Evolutionary conservation across 768 basidiomycete genomes (phyloP).

Genomic region (Pisolithus tinctorius): DNA sequence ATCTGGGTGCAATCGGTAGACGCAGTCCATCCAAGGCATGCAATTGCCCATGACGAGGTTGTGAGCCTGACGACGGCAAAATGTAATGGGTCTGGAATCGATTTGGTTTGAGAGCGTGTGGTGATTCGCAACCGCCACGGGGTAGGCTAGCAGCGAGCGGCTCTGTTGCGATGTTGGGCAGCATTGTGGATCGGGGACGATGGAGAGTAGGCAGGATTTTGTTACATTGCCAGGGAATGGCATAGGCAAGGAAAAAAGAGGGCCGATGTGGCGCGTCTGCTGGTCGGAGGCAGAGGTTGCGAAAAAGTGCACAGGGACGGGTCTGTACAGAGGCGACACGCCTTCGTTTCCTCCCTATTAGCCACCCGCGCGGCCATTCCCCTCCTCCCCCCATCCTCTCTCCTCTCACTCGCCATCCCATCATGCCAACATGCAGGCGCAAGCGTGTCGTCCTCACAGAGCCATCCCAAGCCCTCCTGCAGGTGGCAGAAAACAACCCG

Average conservation of each 20-base stretch:
- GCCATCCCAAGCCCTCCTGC: slow-evolving; percentile 64
- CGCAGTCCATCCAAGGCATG: too few species aligned
- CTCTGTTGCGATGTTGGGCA: neutral
- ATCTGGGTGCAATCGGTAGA: too few species aligned
- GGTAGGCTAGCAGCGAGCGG: neutral
- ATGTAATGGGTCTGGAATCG: too few species aligned
- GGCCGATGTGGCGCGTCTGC: slow-evolving; percentile 13
- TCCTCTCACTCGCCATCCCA: slow-evolving; percentile 36
- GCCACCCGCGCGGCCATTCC: slow-evolving; percentile 51
- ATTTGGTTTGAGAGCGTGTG: too few species aligned
- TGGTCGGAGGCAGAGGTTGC: slow-evolving; percentile 18
- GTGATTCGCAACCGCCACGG: too few species aligned
- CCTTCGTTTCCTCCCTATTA: slow-evolving; percentile 48
- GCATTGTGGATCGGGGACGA: neutral
- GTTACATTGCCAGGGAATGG: neutral
- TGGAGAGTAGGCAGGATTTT: neutral
- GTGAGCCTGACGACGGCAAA: too few species aligned
- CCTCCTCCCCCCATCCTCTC: slow-evolving; percentile 45
- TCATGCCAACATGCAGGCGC: slow-evolving; percentile 84
- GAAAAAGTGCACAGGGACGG: slow-evolving; percentile 25
- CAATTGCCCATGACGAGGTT: too few species aligned
- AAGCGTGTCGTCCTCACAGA: slow-evolving; percentile 87
- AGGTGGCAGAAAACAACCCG: slow-evolving; percentile 56
- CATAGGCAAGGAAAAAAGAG: slow-evolving; percentile 4
- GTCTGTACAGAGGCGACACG: slow-evolving; percentile 28